Evolutionary conservation across 192 early-diverging fungal species (phyloP).

Genomic region (Entomortierella parvispora): DNA sequence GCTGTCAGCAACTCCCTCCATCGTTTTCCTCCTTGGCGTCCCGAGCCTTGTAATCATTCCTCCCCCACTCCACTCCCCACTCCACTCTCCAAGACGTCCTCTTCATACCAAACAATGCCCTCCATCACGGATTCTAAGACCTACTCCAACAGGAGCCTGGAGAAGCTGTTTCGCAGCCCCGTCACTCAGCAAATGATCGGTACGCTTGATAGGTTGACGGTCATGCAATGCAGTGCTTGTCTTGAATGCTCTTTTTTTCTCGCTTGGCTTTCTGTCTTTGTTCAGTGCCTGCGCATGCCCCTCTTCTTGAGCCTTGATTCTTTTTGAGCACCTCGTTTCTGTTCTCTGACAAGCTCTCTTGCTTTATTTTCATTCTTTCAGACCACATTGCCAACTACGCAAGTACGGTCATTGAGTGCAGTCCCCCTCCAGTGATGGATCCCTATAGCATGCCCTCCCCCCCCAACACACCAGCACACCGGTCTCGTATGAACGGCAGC

Average conservation of each 20-base stretch:
- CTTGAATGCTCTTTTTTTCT: neutral
- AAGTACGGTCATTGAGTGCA: conserved; percentile 50
- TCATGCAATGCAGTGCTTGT: neutral
- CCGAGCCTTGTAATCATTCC: neutral
- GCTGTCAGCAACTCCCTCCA: neutral
- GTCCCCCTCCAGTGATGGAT: conserved; percentile 19
- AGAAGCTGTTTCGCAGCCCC: conserved; percentile 46
- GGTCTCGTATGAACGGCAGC: conserved; percentile 5
- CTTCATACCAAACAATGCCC: too few relatives aligned
- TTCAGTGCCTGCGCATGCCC: neutral
- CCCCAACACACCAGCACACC: conserved; percentile 26
- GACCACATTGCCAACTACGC: conserved; percentile 49
- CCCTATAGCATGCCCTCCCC: conserved; percentile 30
- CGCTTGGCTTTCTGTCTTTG: neutral
- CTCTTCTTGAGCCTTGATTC: neutral
- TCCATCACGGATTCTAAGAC: conserved; percentile 48
- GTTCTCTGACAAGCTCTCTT: neutral
- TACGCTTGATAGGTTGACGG: conserved; percentile 2
- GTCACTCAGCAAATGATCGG: conserved; percentile 54
- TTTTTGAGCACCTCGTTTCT: neutral
- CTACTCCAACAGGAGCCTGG: conserved; percentile 43
- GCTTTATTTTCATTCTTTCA: conserved; percentile 2
- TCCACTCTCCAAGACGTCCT: neutral
- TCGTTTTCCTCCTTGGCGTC: neutral
- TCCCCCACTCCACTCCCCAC: neutral